phyloP scores from a whole-genome alignment of 305 asterid genomes.

The Fraxinus ornus region DNA sequence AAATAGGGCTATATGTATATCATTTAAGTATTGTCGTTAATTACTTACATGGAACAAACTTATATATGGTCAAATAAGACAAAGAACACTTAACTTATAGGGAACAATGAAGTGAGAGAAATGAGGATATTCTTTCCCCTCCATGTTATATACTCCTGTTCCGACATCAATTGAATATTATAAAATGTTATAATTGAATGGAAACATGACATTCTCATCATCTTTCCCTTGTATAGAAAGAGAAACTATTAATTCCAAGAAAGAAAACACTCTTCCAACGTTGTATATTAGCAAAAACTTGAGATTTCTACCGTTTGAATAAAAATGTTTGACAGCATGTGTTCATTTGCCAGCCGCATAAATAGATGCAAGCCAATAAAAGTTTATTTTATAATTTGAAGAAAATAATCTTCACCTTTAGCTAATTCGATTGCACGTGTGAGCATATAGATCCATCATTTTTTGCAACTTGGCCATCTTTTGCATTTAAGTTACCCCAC shows the following conservation, averaged over 20 bases:
- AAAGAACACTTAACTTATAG: neutral
- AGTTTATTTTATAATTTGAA: too few species aligned
- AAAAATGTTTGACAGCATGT: too few species aligned
- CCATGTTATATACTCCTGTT: neutral
- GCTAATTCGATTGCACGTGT: too few species aligned
- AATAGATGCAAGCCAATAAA: too few species aligned
- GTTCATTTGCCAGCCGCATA: too few species aligned
- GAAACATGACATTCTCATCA: slow-evolving; percentile 21
- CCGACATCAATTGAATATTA: neutral
- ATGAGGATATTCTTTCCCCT: neutral
- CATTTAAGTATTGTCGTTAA: neutral
- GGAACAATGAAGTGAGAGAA: neutral
- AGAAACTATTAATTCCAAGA: too few species aligned
- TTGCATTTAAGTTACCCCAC: slow-evolving; percentile 42
- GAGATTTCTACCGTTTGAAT: too few species aligned
- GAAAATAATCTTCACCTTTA: too few species aligned
- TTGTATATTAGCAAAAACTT: neutral
- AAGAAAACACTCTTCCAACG: slow-evolving; percentile 43
- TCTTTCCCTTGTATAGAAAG: too few species aligned
- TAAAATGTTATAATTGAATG: neutral
- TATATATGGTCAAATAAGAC: neutral
- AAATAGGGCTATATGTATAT: too few species aligned
- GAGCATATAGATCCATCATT: too few species aligned
- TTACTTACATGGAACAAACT: neutral
- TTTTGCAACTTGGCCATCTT: too few species aligned